A percentile compares a stretch with the other conserved stretches of the same genome.
These are phyloP conservation scores for Buxus sempervirens DNA, from an alignment of 164 flowering plant species.

Conservation along the genomic window DNA sequence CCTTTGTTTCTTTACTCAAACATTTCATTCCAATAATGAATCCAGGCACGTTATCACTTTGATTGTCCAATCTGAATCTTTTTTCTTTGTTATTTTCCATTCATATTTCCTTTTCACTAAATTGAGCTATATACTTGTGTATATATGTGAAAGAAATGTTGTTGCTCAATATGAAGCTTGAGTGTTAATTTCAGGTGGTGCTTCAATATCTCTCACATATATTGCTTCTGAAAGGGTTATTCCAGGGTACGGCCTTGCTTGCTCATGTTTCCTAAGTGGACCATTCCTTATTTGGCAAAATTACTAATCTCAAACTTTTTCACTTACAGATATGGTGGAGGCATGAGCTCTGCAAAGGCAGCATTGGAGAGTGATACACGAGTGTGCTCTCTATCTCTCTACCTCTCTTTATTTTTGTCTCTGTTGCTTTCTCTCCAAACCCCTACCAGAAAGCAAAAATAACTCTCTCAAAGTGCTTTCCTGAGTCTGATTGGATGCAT, in stretches of 20 bases:
- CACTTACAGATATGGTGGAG: slow-evolving; percentile 82
- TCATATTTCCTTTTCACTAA: not conserved
- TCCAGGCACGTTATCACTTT: slow-evolving; percentile 54
- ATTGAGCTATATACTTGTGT: not conserved
- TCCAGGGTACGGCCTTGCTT: slow-evolving; percentile 62
- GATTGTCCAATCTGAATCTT: not conserved
- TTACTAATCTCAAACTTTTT: slow-evolving; percentile 5
- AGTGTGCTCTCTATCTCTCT: slow-evolving; percentile 35
- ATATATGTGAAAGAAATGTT: not conserved
- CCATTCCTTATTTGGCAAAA: not conserved
- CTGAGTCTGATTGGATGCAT: not conserved
- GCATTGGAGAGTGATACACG: slow-evolving; percentile 95
- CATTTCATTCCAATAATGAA: slow-evolving; percentile 94
- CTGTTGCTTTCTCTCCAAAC: too few species aligned
- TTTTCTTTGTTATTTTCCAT: not conserved
- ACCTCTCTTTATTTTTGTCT: not conserved
- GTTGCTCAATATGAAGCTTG: not conserved
- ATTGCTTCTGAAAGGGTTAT: slow-evolving; percentile 95
- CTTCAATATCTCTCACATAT: slow-evolving; percentile 91
- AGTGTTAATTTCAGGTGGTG: slow-evolving; percentile 61
- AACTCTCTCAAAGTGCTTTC: too few species aligned
- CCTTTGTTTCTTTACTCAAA: slow-evolving; percentile 83
- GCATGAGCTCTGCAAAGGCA: slow-evolving; percentile 99
- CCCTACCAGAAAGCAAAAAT: too few species aligned
- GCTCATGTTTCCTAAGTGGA: not conserved